Evolutionary conservation across 2,329 filamentous ascomycete species (phyloP), one percentile per base, ranked within the genome.

Genomic region (Colletotrichum tabaci): DNA sequence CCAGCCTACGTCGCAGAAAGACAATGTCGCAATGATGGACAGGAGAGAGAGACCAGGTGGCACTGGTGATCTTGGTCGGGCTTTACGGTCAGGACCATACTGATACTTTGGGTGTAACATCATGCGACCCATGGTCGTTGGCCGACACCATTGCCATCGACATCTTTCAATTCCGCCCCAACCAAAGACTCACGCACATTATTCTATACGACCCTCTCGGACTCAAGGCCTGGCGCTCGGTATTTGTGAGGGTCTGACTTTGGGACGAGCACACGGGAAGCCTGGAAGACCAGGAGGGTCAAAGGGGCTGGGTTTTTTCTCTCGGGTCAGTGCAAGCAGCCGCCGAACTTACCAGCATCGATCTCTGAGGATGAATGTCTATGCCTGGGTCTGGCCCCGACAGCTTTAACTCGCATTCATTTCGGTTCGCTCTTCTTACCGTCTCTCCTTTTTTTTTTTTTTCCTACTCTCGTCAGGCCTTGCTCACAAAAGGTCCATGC

Each of bases 71-170:
- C 52, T 40, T 38, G 52, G 30, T 35, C 10, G 2, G 30, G 15
- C 40, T 38, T 38, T 38, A 9, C 8, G 52, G 30, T 38, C 35
- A 38, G 38, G 40, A 7, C 26, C 40, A 40, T 26, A 55, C 47
- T 46, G 42, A 40, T 30, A 55, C 58, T 52, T 30, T 64, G 60
- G 46, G 53, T 66, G 66, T 53, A 53, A 66, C 61, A 71, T 63
- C 53, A 64, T 71, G 69, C 69, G 63, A 69, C 69, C 55, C 44
- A 49, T 40, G 46, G 49, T 68, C 52, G 58, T 35, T 50, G 52
- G n/a, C 62, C 26, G 50, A 53, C 52, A 62, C 50, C 52, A 21
- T 52, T 46, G 42, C 10, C 12, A 9, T 56, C 50, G 26, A 3
- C 64, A 44, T 44, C 47, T 23, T 38, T 15, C 12, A 18, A 4